phyloP scores from a whole-genome alignment of 768 basidiomycete species.

The Sarcodon aspratus region DNA sequence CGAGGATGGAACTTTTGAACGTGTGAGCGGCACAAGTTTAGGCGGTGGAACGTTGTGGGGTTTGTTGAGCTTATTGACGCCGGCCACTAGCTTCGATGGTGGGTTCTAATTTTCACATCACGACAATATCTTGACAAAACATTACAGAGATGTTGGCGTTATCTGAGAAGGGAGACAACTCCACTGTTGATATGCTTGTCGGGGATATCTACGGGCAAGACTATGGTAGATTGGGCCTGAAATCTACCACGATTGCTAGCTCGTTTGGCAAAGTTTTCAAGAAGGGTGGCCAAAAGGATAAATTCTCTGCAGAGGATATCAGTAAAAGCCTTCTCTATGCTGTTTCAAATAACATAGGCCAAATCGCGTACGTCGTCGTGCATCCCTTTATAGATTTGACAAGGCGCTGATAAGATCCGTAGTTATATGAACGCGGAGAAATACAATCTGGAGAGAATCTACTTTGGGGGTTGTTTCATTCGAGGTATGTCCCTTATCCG shows the following conservation, averaged over 20 bases:
- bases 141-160: constrained; percentile 86
- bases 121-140: background rate
- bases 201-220: constrained; percentile 99
- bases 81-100: constrained; percentile 94
- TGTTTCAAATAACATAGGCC: constrained; percentile 97
- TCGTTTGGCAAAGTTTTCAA: constrained; percentile 98
- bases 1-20: constrained; percentile 89
- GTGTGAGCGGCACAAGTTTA: constrained; percentile 92
- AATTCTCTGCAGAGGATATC: constrained; percentile 87
- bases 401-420: constrained; percentile 8
- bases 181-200: constrained; percentile 94
- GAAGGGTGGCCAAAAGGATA: constrained; percentile 68
- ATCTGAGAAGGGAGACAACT: constrained; percentile 90
- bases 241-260: constrained; percentile 96
- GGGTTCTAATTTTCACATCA: constrained; percentile 15
- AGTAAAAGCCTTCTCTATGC: constrained; percentile 91
- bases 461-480: constrained; percentile 99
- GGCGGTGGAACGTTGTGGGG: constrained; percentile 99
- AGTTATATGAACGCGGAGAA: constrained; percentile 99
- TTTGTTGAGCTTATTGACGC: constrained; percentile 86
- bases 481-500: constrained; percentile 37
- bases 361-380: constrained; percentile 80
- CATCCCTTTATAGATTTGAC: background rate
- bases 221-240: constrained; percentile 89
- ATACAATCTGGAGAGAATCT: constrained; percentile 91